Evolutionary conservation across 768 basidiomycete species (phyloP), one percentile per base, ranked within the genome.

Genomic region (Multifurca ochricompacta): DNA sequence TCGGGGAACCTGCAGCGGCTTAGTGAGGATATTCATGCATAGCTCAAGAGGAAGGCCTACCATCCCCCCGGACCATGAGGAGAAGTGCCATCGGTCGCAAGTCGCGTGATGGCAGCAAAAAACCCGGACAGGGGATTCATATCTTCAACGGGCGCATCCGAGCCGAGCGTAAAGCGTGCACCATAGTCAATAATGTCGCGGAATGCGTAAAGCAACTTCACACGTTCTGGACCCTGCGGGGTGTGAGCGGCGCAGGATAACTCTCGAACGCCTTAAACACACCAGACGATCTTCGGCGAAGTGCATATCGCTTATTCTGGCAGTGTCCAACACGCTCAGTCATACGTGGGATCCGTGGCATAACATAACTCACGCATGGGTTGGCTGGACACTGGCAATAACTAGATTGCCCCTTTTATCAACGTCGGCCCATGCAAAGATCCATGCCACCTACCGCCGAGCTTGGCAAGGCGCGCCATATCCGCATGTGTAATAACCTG

Each of bases 381-480:
- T 91, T 13, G 92, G 91, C 66, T 95, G 92, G 10, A 93, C 76
- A 63, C 88, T 92, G 16, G 86, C 90, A 62, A 95, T 93, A 34
- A 94, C 89, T 92, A 61, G 5, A 49, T 11, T 27, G 25, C 10
- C 30, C 8, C 37, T 31, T 44, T 7, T 45, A 45, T 34, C 43
- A 41, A 47, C 11, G 4, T 25, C n/a, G 23, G 47, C 32, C 25
- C 9, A n/a, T 13, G 18, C 28, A 36, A 48, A 1, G 11, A 13
- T 9, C 13, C 25, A 41, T 32, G 19, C 7, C 27, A 61, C 79
- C 60, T 63, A 89, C 91, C 84, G 53, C 91, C 92, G 7, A 94
- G 78, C 58, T 74, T 78, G 18, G 85, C 91, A 14, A 93, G 74
- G 14, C 91, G 79, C 25, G 69, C 69, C 74, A 95, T 82, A 65